Conservation (phyloP, 495 filamentous ascomycete genomes). For the Penicillium angulare region DNA sequence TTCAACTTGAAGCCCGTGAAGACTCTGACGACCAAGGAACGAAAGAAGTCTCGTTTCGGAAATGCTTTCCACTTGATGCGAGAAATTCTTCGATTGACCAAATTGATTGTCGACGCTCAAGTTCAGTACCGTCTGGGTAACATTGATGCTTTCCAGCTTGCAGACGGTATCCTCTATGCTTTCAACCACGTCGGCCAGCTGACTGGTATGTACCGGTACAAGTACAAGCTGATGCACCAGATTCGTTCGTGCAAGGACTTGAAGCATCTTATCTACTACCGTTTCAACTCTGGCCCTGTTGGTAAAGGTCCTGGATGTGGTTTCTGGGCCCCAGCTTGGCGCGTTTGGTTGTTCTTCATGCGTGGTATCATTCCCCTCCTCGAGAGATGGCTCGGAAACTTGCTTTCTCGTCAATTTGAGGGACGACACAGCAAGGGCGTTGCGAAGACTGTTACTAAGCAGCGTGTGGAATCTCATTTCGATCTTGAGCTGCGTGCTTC, state of each 20-base stretch:
- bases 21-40: constrained; percentile 97
- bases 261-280: constrained; percentile 99
- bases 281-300: constrained; percentile 96
- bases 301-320: constrained; percentile 98
- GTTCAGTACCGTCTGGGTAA: constrained; percentile 98
- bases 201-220: constrained; percentile 99
- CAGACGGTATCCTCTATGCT: constrained; percentile 96
- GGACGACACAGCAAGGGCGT: constrained; percentile 99
- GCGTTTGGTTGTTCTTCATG: constrained; percentile 99
- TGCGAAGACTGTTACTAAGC: constrained; percentile 98
- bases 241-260: constrained; percentile 99
- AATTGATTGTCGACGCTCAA: constrained; percentile 97
- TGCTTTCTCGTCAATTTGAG: constrained; percentile 96
- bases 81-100: constrained; percentile 96
- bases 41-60: constrained; percentile 99
- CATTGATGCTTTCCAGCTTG: constrained; percentile 98
- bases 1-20: constrained; percentile 99
- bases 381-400: constrained; percentile 96
- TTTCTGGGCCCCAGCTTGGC: constrained; percentile 99
- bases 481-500: constrained; percentile 97
- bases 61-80: constrained; percentile 99
- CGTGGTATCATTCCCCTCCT: constrained; percentile 95
- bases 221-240: constrained; percentile 99
- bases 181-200: constrained; percentile 99
- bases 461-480: constrained; percentile 98